phyloP scores from a whole-genome alignment of 441 rosid genomes.

The Oxalis stricta region DNA sequence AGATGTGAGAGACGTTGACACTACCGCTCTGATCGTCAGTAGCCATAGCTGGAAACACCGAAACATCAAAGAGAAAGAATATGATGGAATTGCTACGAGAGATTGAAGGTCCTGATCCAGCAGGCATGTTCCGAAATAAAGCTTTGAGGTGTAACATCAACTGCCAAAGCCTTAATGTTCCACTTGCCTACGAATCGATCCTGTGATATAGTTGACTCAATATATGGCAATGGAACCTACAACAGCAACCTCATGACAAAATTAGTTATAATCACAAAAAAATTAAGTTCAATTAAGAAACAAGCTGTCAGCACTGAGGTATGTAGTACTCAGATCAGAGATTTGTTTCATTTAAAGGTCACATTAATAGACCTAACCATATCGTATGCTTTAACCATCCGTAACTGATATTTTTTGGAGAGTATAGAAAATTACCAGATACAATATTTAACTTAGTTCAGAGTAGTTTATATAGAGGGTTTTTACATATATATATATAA shows the following conservation, averaged over 20 bases:
- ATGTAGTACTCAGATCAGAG: no score
- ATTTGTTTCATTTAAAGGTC: no score
- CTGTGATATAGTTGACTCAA: conserved; percentile 24
- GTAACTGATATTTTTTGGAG: no score
- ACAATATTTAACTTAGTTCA: no score
- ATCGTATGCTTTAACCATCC: no score
- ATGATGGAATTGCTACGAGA: conserved; percentile 23
- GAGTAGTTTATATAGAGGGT: no score
- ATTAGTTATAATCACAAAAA: no score
- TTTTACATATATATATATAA: no score
- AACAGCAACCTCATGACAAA: neutral
- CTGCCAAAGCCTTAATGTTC: conserved; percentile 16
- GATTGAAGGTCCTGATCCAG: conserved; percentile 16
- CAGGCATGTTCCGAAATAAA: conserved; percentile 29
- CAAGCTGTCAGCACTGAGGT: no score
- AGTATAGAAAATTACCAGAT: no score
- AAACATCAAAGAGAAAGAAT: conserved; percentile 33
- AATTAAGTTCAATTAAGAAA: no score
- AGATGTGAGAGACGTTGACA: neutral
- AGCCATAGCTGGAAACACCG: conserved; percentile 33
- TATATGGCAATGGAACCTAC: conserved; percentile 35
- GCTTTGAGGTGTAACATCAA: conserved; percentile 12
- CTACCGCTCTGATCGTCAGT: conserved; percentile 34
- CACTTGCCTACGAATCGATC: conserved; percentile 24
- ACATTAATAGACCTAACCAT: no score